Percentiles rank a stretch among this genome's conserved stretches.
Evolutionary conservation across 768 basidiomycete species (phyloP).

Genomic region (Tremella mesenterica): DNA sequence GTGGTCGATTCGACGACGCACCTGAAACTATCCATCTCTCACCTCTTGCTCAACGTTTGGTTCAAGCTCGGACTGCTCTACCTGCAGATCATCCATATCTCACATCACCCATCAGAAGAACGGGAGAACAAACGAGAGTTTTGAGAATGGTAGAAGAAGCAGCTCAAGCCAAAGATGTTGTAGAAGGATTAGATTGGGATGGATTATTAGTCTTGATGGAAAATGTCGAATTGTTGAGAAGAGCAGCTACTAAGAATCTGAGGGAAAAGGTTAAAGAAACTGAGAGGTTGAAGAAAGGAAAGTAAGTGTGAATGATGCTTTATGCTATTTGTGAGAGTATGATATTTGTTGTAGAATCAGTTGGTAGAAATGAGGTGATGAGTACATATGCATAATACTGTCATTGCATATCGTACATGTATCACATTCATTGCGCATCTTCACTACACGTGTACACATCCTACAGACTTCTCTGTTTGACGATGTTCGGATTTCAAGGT

Average conservation of each 20-base stretch:
- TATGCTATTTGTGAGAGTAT: too few relatives aligned
- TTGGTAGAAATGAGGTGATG: too few relatives aligned
- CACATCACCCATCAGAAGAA: constrained; percentile 5
- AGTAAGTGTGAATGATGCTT: too few relatives aligned
- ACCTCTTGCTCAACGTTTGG: constrained; percentile 1
- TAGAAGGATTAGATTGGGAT: constrained; percentile 28
- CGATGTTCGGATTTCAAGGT: too few relatives aligned
- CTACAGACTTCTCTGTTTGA: too few relatives aligned
- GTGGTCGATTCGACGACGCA: constrained; percentile 26
- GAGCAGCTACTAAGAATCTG: constrained; percentile 21
- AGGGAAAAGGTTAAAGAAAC: constrained; percentile 6
- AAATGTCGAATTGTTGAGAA: constrained; percentile 23
- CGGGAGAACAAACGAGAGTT: constrained; percentile 19
- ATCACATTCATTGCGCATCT: too few relatives aligned
- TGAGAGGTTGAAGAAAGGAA: background rate
- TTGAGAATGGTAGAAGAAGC: constrained; percentile 29
- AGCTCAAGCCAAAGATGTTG: constrained; percentile 8
- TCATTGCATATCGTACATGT: too few relatives aligned
- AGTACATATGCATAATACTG: too few relatives aligned
- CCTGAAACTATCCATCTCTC: constrained; percentile 7
- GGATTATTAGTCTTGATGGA: constrained; percentile 20
- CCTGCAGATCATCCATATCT: background rate
- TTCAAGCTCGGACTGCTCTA: background rate
- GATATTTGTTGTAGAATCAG: too few relatives aligned
- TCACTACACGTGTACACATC: too few relatives aligned